Conservation (phyloP, 805 yeast genomes). For the Pichia rugopelliculosa region DNA sequence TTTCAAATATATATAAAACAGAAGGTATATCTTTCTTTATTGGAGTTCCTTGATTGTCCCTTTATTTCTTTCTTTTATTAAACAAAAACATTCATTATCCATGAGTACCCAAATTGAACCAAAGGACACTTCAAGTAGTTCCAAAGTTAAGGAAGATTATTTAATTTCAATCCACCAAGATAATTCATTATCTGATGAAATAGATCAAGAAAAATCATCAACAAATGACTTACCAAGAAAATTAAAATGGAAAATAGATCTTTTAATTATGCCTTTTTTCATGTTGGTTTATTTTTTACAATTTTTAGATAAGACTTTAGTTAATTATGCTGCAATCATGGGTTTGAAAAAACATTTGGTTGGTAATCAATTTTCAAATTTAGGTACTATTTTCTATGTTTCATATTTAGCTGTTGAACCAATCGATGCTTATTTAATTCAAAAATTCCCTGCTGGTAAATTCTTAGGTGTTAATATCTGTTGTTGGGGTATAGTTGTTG, state of each 20-base stretch:
- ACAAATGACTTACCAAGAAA: neutral
- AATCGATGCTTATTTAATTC: conserved; percentile 32
- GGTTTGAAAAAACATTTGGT: neutral
- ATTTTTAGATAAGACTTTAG: neutral
- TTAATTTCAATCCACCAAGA: neutral
- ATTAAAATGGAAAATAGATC: conserved; percentile 10
- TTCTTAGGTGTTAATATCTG: conserved; percentile 23
- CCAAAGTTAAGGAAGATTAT: neutral
- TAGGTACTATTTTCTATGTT: conserved; percentile 37
- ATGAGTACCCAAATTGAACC: no score
- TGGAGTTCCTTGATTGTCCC: no score
- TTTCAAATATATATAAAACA: no score
- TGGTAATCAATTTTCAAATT: conserved; percentile 14
- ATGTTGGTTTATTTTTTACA: conserved; percentile 7
- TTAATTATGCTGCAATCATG: neutral
- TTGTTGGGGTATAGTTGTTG: conserved; percentile 30
- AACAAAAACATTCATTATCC: no score
- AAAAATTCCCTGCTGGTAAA: conserved; percentile 29
- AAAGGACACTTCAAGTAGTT: neutral
- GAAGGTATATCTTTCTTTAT: no score
- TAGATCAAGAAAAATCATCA: neutral
- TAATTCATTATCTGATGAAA: neutral
- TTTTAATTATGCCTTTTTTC: conserved; percentile 9
- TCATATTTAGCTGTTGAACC: conserved; percentile 44
- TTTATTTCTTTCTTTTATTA: no score